Conservation (phyloP, 2,329 filamentous ascomycete species). For the Cordyceps javanica region DNA sequence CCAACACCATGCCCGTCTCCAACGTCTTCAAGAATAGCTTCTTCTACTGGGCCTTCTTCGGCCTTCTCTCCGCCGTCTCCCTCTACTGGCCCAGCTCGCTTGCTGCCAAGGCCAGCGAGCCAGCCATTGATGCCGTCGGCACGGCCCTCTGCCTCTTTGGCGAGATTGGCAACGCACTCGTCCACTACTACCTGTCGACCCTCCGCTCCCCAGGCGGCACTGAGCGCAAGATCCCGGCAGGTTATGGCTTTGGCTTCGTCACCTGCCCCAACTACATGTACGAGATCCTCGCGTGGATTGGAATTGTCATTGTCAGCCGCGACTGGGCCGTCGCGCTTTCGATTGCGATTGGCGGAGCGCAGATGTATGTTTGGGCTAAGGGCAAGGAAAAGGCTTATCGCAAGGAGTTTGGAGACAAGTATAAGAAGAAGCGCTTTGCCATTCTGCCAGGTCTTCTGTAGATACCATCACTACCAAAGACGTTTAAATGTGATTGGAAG, state of each 20-base stretch:
- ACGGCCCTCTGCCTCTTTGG: slow-evolving; percentile 68
- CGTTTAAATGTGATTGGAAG: background rate
- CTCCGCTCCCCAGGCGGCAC: slow-evolving; percentile 75
- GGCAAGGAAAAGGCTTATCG: slow-evolving; percentile 91
- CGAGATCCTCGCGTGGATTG: slow-evolving; percentile 80
- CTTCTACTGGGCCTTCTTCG: slow-evolving; percentile 88
- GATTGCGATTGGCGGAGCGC: slow-evolving; percentile 61
- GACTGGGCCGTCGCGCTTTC: slow-evolving; percentile 76
- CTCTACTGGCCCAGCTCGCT: slow-evolving; percentile 72
- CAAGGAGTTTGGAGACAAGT: slow-evolving; percentile 85
- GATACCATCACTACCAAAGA: slow-evolving; percentile 14
- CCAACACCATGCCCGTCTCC: slow-evolving; percentile 81
- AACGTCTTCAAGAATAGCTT: slow-evolving; percentile 94
- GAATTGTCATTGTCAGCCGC: slow-evolving; percentile 71
- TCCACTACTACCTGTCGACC: slow-evolving; percentile 72
- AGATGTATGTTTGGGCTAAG: slow-evolving; percentile 83
- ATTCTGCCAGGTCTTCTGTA: slow-evolving; percentile 76
- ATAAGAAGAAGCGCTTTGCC: slow-evolving; percentile 87
- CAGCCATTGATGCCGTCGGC: slow-evolving; percentile 57
- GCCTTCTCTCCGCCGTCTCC: slow-evolving; percentile 75
- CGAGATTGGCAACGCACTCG: slow-evolving; percentile 72
- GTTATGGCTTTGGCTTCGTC: slow-evolving; percentile 77
- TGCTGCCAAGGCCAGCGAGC: slow-evolving; percentile 48
- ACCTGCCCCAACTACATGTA: slow-evolving; percentile 98
- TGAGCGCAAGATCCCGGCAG: slow-evolving; percentile 80